Conservation (phyloP, 371 early-diverging fungal genomes). For the Conidiobolus incongruus region DNA sequence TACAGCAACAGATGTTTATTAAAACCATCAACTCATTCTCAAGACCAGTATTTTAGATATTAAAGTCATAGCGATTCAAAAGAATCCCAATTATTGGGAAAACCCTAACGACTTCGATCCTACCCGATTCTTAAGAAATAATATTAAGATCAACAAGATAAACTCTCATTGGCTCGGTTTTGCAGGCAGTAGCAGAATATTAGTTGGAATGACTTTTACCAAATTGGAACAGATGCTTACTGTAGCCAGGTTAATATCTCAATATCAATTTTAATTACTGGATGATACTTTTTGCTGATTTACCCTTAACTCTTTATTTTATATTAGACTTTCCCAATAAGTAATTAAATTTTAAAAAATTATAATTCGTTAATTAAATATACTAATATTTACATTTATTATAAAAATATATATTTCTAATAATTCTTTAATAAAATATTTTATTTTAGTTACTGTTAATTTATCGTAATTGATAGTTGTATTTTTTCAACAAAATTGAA, state of each 20-base stretch:
- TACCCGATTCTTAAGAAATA: slow-evolving; percentile 7
- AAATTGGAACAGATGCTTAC: slow-evolving; percentile 22
- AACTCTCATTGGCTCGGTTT: neutral
- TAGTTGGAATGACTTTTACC: slow-evolving; percentile 30
- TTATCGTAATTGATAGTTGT: no score
- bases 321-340: no score
- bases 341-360: no score
- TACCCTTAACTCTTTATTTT: no score
- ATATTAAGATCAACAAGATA: neutral
- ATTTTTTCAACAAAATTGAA: no score
- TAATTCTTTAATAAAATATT: no score
- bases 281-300: no score
- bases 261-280: neutral
- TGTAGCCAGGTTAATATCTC: slow-evolving; percentile 16
- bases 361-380: no score
- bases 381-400: no score
- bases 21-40: slow-evolving; percentile 2
- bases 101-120: slow-evolving; percentile 13
- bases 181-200: slow-evolving; percentile 10
- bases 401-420: no score
- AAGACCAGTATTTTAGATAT: slow-evolving; percentile 8
- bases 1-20: neutral
- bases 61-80: slow-evolving; percentile 9
- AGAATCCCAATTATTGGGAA: slow-evolving; percentile 8
- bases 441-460: no score